Evolutionary conservation across 2,329 filamentous ascomycete species (phyloP).

Genomic region (Allantophomopsis cytisporea): DNA sequence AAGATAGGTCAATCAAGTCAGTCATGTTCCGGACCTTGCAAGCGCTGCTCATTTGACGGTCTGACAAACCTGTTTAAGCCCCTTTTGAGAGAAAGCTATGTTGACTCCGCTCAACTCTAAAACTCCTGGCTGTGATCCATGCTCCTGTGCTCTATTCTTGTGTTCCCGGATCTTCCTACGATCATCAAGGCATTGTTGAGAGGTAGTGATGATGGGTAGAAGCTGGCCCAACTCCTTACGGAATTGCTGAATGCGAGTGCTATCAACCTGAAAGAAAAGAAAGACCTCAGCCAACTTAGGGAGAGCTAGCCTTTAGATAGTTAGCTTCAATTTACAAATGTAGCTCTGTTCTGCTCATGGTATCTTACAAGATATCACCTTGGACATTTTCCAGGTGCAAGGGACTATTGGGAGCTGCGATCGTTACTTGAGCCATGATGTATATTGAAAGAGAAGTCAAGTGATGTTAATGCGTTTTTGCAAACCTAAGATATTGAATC

Average conservation of each 20-base stretch:
- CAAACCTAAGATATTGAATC: no score
- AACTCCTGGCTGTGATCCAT: neutral
- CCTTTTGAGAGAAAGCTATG: constrained; percentile 14
- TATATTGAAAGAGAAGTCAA: no score
- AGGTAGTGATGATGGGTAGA: neutral
- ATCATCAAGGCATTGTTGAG: neutral
- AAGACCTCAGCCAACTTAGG: constrained; percentile 2
- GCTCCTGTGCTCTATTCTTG: neutral
- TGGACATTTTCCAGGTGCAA: constrained; percentile 1
- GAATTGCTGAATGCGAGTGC: neutral
- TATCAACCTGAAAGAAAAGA: constrained; percentile 1
- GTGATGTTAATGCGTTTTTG: no score
- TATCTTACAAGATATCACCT: constrained; percentile 3
- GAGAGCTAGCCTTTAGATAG: neutral
- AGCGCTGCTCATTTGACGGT: neutral
- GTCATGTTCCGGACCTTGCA: neutral
- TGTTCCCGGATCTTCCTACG: neutral
- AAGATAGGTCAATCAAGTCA: constrained; percentile 1
- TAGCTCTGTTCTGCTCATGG: neutral
- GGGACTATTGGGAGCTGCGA: neutral
- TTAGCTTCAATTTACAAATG: neutral
- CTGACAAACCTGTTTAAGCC: constrained; percentile 9
- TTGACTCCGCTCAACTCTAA: constrained; percentile 4
- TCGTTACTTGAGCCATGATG: no score
- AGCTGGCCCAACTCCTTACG: neutral